Conservation (phyloP, 2,329 filamentous ascomycete genomes). For the Lachnellula hyalina region DNA sequence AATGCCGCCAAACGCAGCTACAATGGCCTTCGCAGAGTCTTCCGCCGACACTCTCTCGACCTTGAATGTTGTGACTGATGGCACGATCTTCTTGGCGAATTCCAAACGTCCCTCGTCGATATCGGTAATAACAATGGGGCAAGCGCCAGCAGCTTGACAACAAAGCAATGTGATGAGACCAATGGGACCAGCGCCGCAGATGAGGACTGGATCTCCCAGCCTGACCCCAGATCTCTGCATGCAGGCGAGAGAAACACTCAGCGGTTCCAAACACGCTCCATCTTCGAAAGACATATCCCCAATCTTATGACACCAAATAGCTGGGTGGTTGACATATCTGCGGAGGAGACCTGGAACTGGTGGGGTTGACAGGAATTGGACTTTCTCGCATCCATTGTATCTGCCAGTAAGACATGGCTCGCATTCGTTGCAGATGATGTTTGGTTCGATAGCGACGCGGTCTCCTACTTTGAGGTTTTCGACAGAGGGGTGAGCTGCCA, state of each 20-base stretch:
- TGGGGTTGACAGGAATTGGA: constrained; percentile 85
- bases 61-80: constrained; percentile 74
- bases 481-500: constrained; percentile 78
- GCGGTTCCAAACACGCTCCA: constrained; percentile 83
- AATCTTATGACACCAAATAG: constrained; percentile 94
- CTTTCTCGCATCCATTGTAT: constrained; percentile 89
- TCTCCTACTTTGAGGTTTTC: constrained; percentile 75
- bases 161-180: constrained; percentile 85
- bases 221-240: constrained; percentile 76
- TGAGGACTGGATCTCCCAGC: constrained; percentile 79
- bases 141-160: constrained; percentile 78
- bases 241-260: constrained; percentile 82
- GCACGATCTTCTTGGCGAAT: constrained; percentile 81
- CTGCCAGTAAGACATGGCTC: constrained; percentile 86
- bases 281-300: constrained; percentile 88
- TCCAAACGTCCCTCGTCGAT: constrained; percentile 80
- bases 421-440: constrained; percentile 86
- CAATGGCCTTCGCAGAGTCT: constrained; percentile 63
- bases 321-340: constrained; percentile 91
- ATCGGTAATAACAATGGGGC: constrained; percentile 89
- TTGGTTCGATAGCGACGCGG: constrained; percentile 89
- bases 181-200: constrained; percentile 92
- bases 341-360: constrained; percentile 82
- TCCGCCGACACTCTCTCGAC: constrained; percentile 64
- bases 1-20: constrained; percentile 66